Evolutionary conservation across 192 early-diverging fungal genomes (phyloP).

Genomic region (Backusella tarrabulga): DNA sequence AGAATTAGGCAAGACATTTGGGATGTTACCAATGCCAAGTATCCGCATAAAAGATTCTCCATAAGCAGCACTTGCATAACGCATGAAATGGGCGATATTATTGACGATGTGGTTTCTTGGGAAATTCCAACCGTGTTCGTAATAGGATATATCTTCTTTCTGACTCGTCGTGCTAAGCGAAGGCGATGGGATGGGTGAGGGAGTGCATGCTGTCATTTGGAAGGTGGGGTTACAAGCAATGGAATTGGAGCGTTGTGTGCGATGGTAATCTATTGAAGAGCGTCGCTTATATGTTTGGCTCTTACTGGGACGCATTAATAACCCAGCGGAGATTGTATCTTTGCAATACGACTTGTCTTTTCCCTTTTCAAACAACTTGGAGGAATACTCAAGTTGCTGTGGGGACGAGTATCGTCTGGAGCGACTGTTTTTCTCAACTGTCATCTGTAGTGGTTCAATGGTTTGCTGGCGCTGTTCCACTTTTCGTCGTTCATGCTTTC

Average conservation of each 20-base stretch:
- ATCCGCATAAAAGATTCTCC: conserved; percentile 75
- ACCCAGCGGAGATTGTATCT: background rate
- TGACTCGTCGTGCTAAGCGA: conserved; percentile 1
- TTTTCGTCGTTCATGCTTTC: conserved; percentile 40
- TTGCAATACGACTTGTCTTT: background rate
- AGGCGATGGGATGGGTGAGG: background rate
- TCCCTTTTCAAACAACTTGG: background rate
- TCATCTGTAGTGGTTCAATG: background rate
- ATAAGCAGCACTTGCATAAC: conserved; percentile 68
- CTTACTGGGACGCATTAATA: background rate
- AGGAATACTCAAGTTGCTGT: background rate
- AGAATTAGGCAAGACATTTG: conserved; percentile 32
- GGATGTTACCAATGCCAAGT: conserved; percentile 57
- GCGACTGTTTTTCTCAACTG: background rate
- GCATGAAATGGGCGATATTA: conserved; percentile 69
- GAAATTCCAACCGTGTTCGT: conserved; percentile 48
- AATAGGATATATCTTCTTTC: conserved; percentile 12
- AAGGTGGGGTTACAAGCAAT: conserved; percentile 1
- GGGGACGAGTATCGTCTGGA: background rate
- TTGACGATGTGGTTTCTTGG: conserved; percentile 56
- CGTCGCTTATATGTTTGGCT: background rate
- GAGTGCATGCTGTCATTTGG: background rate
- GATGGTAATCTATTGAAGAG: background rate
- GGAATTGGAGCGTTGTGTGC: background rate
- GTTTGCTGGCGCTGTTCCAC: conserved; percentile 24